Evolutionary conservation across 2,329 filamentous ascomycete species (phyloP), one percentile per base, ranked within the genome.

Genomic region (Beauveria bassiana): DNA sequence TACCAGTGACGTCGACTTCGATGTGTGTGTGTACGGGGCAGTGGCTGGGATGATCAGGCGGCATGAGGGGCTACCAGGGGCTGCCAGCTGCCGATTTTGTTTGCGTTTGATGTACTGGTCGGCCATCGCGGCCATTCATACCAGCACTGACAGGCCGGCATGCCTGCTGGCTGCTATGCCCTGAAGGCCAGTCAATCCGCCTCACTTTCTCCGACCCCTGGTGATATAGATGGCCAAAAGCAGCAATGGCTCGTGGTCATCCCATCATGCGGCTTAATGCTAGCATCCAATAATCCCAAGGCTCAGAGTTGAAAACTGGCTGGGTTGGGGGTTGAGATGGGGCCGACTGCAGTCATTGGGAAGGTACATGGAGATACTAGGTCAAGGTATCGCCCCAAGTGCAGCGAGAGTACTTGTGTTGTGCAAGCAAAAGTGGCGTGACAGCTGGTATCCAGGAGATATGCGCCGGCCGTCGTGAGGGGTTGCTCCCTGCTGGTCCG

Each of bases 321-420:
- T 24, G n/a, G 18, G 47, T 43, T 43, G 24, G 49, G 49, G 45
- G 45, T 3, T 5, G 12, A n/a, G 12, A 12, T 5, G 26, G 47
- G 26, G 38, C 14, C 20, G 31, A 14, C 2, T 14, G 34, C 40
- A 16, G n/a, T 18, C 20, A 14, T 6, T 42, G 42, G 31, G 10
- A 38, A 60, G 58, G 58, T 60, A 60, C 58, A 53, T 53, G 42
- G 20, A 54, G 50, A 40, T 60, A 60, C 58, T 16, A 60, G 20
- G 24, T 18, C 26, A 22, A 53, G 26, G 50, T n/a, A 34, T 46
- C 42, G 14, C 26, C 14, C 40, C 47, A 53, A 53, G 43, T 53
- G 58, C 49, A 53, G 42, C 31, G 8, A 24, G 16, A 26, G 42
- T 60, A 60, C 58, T 40, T 60, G 24, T 5, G 20, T 46, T 60